Evolutionary conservation across 305 asterid species (phyloP), one percentile per base, ranked within the genome.

Genomic region (Fraxinus ornus): DNA sequence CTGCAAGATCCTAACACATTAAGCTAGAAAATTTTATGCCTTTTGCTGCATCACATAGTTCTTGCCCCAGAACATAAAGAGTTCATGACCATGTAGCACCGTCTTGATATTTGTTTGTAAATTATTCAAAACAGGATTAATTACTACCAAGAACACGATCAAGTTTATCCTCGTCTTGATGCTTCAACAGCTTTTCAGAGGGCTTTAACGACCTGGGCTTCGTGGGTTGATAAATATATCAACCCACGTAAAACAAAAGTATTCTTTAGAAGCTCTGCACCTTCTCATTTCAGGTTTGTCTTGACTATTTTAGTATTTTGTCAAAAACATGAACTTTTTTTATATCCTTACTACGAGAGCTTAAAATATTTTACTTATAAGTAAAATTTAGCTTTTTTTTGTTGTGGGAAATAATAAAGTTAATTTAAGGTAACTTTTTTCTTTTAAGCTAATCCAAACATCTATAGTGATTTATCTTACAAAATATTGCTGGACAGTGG

Each of bases 231-330:
- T 79, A 91, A 86, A 83, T 17, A 89, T 91, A 89, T 96, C 17
- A 90, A 89, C 80, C 95, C 95, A 55, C 88, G 33, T 79, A 90
- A 84, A 89, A 91, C 99, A 9, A 89, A 82, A 70, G 88, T 94
- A 77, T 93, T 93, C 94, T 96, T 93, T 86, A 86, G 98, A 85
- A 96, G 97, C 81, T 93, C 97, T 79, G 89, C 99, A 8, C 99
- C 98, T 52, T 91, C 99, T 57, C 99, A 96, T 92, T 96, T 93
- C 98, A 94, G 97, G 98, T 95, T 79, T 70, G 81, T 55, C 77
- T 32, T 32, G 13, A 35, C 76, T 39, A 7, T 24, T 24, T n/a
- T 73, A 22, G n/a, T 9, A 76, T 57, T 47, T 74, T 8, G 19
- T 15, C 36, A 32, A n/a, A 68, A 52, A 7, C 75, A 41, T 9